Evolutionary conservation across 768 basidiomycete genomes (phyloP), one percentile per base, ranked within the genome.

Genomic region (Xerocomellus amylosporus): DNA sequence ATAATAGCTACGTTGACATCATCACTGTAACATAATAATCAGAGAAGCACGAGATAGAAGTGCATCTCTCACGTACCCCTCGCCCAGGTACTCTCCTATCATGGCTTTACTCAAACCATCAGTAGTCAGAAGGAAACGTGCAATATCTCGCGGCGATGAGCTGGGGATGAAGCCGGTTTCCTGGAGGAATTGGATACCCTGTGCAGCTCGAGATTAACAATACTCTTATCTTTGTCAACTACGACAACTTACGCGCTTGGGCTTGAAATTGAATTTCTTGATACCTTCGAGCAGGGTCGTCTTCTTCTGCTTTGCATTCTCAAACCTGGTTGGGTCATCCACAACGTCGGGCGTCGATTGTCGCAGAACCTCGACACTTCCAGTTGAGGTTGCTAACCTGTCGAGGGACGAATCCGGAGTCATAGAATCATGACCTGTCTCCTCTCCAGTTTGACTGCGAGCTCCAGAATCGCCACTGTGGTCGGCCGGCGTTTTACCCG

Each of bases 21-120:
- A 48, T 96, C 93, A 30, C 96, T 98, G 61, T 5, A 47, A 51
- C 19, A 33, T 26, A 46, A 46, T 17, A 20, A 53, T 64, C 41
- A 64, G 57, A 36, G 14, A 40, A 34, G 2, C 15, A 19, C 4
- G 4, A 37, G 40, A 39, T 30, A 24, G 31, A 20, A 34, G 22
- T 19, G 30, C 2, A 44, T 31, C 8, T 39, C 8, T 20, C 10
- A 77, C 86, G 69, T 55, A 98, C 95, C 87, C 94, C 79, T 98
- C 97, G 36, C 97, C 97, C 5, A 99, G 77, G 71, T 97, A 98
- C 76, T 99, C 97, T 54, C 97, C 97, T 56, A 99, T 95, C 86
- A 93, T 90, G 9, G 87, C 80, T 71, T 99, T 99, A 71, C 84
- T 95, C 42, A 99, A 76, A 3, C 97, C 97, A 68, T 98, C 96